phyloP scores from a whole-genome alignment of 352 stramenopile species.

The Globisporangium radiosum region DNA sequence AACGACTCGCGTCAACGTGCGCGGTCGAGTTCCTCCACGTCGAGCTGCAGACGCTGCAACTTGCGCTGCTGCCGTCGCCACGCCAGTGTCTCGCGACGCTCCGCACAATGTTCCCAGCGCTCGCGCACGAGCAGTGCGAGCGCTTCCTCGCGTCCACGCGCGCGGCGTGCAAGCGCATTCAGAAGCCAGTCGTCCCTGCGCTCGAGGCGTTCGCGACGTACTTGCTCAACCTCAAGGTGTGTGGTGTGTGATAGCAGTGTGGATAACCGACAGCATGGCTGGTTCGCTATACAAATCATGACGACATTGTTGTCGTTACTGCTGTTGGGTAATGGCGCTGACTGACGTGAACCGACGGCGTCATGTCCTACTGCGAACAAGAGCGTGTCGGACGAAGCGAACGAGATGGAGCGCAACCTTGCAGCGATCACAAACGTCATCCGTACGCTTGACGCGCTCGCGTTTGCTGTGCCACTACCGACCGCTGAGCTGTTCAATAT shows the following conservation, averaged over 20 bases:
- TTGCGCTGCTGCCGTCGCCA: slow-evolving; percentile 34
- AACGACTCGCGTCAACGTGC: slow-evolving; percentile 11
- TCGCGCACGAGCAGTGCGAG: slow-evolving; percentile 40
- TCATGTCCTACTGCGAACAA: slow-evolving; percentile 3
- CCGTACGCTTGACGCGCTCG: slow-evolving; percentile 21
- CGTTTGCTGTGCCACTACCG: slow-evolving; percentile 23
- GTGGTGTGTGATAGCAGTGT: too few species aligned
- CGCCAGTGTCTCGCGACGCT: slow-evolving; percentile 31
- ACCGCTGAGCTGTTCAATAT: slow-evolving; percentile 25
- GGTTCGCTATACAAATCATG: too few species aligned
- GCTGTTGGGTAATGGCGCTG: background rate
- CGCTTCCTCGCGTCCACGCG: slow-evolving; percentile 38
- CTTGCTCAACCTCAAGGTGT: slow-evolving; percentile 43
- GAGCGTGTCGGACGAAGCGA: slow-evolving; percentile 38
- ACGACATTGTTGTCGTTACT: background rate
- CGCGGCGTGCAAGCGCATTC: slow-evolving; percentile 29
- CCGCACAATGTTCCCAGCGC: slow-evolving; percentile 26
- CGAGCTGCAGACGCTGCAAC: slow-evolving; percentile 29
- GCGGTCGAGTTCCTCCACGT: slow-evolving; percentile 41
- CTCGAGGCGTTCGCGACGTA: slow-evolving; percentile 44
- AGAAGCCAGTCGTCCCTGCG: slow-evolving; percentile 28
- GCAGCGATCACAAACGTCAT: slow-evolving; percentile 43
- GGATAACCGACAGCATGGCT: too few species aligned
- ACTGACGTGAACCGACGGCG: too few species aligned
- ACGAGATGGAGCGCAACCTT: slow-evolving; percentile 44